Base-by-base conservation (phyloP, 2,329 filamentous ascomycete genomes). In the Colletotrichum costaricense region DNA sequence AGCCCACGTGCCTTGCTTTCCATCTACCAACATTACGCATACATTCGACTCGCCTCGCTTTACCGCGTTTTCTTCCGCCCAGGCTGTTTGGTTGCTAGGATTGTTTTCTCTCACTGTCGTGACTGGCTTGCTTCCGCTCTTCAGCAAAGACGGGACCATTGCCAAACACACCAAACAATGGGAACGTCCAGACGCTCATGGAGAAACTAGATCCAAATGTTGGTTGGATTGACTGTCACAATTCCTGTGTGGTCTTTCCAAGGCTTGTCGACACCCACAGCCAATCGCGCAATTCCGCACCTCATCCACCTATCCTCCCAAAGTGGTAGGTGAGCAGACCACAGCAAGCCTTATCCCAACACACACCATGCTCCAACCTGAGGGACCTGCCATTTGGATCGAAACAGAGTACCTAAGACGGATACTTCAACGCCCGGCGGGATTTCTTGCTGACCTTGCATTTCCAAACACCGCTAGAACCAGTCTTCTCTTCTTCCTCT, bases 321-420 rank as follows among this genome's bases (percentile, higher is more conserved):
- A 35, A 72, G 38, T 30, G 69, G 72, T 68, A 74, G 63, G 68
- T 74, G 68, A 67, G 62, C 68, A 73, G 72, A 67, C 56, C 68
- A 73, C 35, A 60, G 67, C 60, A 22, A 49, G 26, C 67, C 46
- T 62, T 28, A 8, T 67, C 14, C 33, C 14, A 9, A 52, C 55
- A 60, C 14, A 42, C 46, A 26, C 35, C 28, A 57, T 30, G n/a
- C 19, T 7, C 30, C 9, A 22, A 46, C 54, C 35, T 24, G 7
- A 19, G 8, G 24, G 26, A n/a, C 19, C 60, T 52, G 14, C 14
- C 38, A 42, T 42, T 42, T 42, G 38, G 38, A 42, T 16, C 38
- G 3, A 42, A 14, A 42, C 33, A 5, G 33, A 35, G 11, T 35
- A 12, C 33, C 33, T 35, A 11, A 8, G 38, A 42, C 16, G 38